A percentile compares a stretch with the other conserved stretches of the same genome.
Conservation (phyloP, 768 basidiomycete species). For the Suillus discolor region DNA sequence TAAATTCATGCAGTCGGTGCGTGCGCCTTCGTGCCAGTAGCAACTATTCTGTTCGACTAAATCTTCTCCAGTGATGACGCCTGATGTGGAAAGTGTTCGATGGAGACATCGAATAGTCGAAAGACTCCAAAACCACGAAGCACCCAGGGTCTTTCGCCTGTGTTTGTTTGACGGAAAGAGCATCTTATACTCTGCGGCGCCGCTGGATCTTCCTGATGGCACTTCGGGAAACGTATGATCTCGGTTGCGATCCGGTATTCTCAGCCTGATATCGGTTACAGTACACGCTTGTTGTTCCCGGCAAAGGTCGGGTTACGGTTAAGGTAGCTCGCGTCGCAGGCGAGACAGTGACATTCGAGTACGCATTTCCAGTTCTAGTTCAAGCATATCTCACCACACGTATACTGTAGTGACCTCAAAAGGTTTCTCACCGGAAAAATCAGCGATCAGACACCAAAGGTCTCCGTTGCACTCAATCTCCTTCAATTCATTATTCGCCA, state of each 20-base stretch:
- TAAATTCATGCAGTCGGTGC: conserved; percentile 6
- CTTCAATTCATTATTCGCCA: conserved; percentile 54
- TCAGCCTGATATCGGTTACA: background rate
- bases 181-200: conserved; percentile 39
- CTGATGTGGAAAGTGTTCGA: conserved; percentile 15
- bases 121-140: conserved; percentile 40
- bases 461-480: conserved; percentile 45
- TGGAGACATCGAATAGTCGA: conserved; percentile 34
- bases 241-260: background rate
- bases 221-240: conserved; percentile 32
- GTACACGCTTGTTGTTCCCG: conserved; percentile 30
- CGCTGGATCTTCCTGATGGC: conserved; percentile 33
- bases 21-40: conserved; percentile 27
- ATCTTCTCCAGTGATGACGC: conserved; percentile 21
- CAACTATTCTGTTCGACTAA: background rate
- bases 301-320: conserved; percentile 38
- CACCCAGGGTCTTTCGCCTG: conserved; percentile 43
- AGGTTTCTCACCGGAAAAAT: conserved; percentile 27
- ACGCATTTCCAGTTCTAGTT: background rate
- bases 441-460: conserved; percentile 28
- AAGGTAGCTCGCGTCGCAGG: conserved; percentile 41
- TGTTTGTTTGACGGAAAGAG: conserved; percentile 50
- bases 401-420: conserved; percentile 26
- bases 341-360: conserved; percentile 32
- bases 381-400: background rate